Evolutionary conservation across 805 yeast genomes (phyloP).

Genomic region (Wickerhamiella kurtzmanii): DNA sequence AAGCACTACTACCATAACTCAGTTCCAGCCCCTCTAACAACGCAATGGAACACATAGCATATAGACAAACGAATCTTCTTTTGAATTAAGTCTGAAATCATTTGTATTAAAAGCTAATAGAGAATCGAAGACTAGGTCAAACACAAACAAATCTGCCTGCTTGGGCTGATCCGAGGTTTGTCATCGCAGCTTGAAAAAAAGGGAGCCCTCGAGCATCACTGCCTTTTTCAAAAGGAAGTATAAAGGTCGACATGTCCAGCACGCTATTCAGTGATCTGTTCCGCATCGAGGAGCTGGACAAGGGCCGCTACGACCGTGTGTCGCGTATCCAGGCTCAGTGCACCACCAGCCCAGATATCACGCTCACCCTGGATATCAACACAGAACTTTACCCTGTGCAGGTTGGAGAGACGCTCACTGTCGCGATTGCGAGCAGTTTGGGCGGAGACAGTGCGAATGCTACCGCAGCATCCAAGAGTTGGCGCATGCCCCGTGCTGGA

Average conservation of each 20-base stretch:
- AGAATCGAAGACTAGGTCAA: too few relatives aligned
- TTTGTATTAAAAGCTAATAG: too few relatives aligned
- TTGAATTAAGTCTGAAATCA: too few relatives aligned
- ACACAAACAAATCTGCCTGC: too few relatives aligned
- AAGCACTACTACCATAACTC: too few relatives aligned
- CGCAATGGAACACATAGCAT: too few relatives aligned
- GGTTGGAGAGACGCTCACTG: conserved; percentile 62
- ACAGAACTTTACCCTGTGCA: conserved; percentile 81
- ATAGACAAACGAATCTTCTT: too few relatives aligned
- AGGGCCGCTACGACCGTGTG: conserved; percentile 85
- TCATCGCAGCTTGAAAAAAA: not conserved
- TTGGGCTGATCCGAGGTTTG: too few relatives aligned
- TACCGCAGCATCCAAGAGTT: conserved; percentile 42
- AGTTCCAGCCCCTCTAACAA: too few relatives aligned
- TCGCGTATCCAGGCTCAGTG: conserved; percentile 80
- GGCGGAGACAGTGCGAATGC: conserved; percentile 33
- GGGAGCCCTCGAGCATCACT: not conserved
- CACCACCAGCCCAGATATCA: conserved; percentile 65
- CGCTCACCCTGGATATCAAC: conserved; percentile 78
- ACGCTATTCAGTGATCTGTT: conserved; percentile 82
- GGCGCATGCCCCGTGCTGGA: conserved; percentile 75
- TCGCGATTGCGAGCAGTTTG: conserved; percentile 72
- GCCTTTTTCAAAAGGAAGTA: too few relatives aligned
- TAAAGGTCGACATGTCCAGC: conserved; percentile 33
- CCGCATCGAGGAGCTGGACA: conserved; percentile 67